These are phyloP conservation scores for Schwanniomyces polymorphus DNA, from an alignment of 805 yeast species.

Conservation along the genomic window DNA sequence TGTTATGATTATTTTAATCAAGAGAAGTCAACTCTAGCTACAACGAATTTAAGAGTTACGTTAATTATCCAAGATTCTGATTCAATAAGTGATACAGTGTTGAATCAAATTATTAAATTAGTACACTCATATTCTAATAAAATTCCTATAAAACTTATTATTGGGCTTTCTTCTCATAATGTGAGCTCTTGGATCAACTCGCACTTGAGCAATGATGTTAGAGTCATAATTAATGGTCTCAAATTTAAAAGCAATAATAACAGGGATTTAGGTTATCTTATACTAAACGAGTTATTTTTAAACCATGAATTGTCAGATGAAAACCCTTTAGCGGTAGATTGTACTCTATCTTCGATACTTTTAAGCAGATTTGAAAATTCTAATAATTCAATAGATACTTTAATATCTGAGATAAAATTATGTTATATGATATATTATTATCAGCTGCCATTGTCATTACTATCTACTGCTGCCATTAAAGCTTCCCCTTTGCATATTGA, in stretches of 20 bases:
- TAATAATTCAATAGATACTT: constrained; percentile 41
- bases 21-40: constrained; percentile 3
- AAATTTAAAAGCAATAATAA: constrained; percentile 34
- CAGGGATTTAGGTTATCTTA: constrained; percentile 30
- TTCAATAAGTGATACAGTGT: constrained; percentile 29
- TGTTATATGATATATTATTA: constrained; percentile 41
- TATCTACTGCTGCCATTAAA: constrained; percentile 13
- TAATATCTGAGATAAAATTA: constrained; percentile 36
- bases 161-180: constrained; percentile 36
- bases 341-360: constrained; percentile 24
- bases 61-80: constrained; percentile 39
- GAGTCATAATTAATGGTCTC: constrained; percentile 26
- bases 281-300: constrained; percentile 32
- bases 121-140: constrained; percentile 22
- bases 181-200: constrained; percentile 37
- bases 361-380: constrained; percentile 34
- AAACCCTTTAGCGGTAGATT: constrained; percentile 20
- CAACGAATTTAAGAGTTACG: constrained; percentile 16
- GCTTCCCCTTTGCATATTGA: constrained; percentile 15
- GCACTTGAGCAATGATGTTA: constrained; percentile 29
- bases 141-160: constrained; percentile 33
- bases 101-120: constrained; percentile 35
- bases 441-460: constrained; percentile 32
- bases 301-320: constrained; percentile 19
- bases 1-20: constrained; percentile 11